Evolutionary conservation across 2,329 filamentous ascomycete genomes (phyloP).

Genomic region (Exserohilum rostratum): DNA sequence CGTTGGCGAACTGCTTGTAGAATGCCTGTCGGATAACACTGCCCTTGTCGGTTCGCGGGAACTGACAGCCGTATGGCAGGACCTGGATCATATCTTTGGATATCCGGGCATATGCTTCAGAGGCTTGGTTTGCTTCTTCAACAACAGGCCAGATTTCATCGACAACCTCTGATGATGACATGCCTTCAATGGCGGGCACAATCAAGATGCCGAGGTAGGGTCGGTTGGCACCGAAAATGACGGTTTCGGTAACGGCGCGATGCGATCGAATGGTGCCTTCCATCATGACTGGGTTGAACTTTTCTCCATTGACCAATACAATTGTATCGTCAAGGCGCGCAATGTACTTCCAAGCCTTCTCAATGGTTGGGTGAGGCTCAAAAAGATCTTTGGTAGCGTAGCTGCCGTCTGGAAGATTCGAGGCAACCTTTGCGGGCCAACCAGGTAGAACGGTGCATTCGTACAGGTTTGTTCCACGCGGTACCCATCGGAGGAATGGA

Average conservation of each 20-base stretch:
- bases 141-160: constrained; percentile 58
- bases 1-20: constrained; percentile 56
- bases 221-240: constrained; percentile 63
- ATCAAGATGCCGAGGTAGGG: constrained; percentile 61
- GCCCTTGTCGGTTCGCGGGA: constrained; percentile 62
- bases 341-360: constrained; percentile 55
- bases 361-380: constrained; percentile 51
- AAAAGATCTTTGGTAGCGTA: constrained; percentile 53
- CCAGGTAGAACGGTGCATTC: constrained; percentile 48
- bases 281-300: constrained; percentile 55
- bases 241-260: constrained; percentile 60
- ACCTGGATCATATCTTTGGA: constrained; percentile 60
- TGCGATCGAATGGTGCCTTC: constrained; percentile 63
- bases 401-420: constrained; percentile 26
- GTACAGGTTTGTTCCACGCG: constrained; percentile 47
- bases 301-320: constrained; percentile 57
- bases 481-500: constrained; percentile 51
- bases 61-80: constrained; percentile 53
- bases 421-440: constrained; percentile 44
- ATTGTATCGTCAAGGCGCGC: constrained; percentile 56
- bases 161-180: constrained; percentile 29
- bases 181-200: constrained; percentile 47
- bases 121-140: constrained; percentile 56
- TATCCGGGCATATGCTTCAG: constrained; percentile 61
- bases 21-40: constrained; percentile 61